Conservation (phyloP, 768 basidiomycete species). For the Inosperma sp. region DNA sequence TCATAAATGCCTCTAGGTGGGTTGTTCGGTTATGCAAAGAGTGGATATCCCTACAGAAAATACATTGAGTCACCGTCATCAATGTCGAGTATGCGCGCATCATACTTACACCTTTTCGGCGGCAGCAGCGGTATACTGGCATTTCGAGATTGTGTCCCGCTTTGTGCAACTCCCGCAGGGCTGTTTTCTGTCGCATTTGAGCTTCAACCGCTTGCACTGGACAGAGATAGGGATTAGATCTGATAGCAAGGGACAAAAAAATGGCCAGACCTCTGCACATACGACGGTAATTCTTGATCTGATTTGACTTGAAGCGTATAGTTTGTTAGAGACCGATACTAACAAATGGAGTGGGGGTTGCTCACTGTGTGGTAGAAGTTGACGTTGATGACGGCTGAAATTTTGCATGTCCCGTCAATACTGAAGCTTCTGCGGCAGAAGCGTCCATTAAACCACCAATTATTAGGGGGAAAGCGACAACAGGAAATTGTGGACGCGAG, state of each 20-base stretch:
- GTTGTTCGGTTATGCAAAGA: conserved; percentile 78
- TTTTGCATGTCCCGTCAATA: not conserved
- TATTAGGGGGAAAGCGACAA: not conserved
- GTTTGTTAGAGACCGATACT: no score
- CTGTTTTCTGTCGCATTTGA: conserved; percentile 76
- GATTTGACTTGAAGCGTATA: conserved; percentile 28
- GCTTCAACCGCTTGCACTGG: conserved; percentile 86
- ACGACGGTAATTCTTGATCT: conserved; percentile 77
- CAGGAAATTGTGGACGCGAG: not conserved
- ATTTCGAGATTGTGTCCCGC: conserved; percentile 67
- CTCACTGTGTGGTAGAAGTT: no score
- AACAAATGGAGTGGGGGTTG: no score
- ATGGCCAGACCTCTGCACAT: conserved; percentile 64
- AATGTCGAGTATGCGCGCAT: not conserved
- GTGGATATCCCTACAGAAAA: conserved; percentile 59
- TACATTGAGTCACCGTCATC: not conserved
- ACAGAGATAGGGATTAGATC: not conserved
- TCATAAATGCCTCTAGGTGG: conserved; percentile 58
- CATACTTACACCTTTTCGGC: conserved; percentile 71
- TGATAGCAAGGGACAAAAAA: not conserved
- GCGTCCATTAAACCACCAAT: conserved; percentile 1
- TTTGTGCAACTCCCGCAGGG: conserved; percentile 79
- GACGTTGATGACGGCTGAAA: no score
- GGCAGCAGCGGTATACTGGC: conserved; percentile 75
- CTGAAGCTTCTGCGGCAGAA: conserved; percentile 3